These are phyloP conservation scores for Aspergillus melleus DNA, from an alignment of 2,329 filamentous ascomycete species.

Conservation along the genomic window DNA sequence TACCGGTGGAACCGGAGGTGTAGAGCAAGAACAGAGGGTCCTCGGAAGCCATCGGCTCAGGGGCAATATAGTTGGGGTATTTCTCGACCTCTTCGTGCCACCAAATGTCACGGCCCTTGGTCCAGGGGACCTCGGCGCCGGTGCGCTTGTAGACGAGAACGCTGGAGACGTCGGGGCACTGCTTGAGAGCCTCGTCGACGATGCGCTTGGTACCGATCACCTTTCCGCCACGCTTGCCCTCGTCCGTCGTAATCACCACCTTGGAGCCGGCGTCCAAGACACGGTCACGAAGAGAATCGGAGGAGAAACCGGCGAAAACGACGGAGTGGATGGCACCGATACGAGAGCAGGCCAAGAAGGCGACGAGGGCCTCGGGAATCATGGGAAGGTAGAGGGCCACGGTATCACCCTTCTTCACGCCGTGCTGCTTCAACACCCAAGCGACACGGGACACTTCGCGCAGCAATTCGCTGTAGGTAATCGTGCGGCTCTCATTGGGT, in stretches of 20 bases:
- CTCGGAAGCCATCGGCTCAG: conserved; percentile 86
- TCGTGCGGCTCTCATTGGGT: conserved; percentile 76
- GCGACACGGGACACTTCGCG: conserved; percentile 86
- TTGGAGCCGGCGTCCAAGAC: conserved; percentile 87
- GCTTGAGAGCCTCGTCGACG: conserved; percentile 94
- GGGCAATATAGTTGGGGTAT: conserved; percentile 88
- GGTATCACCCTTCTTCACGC: conserved; percentile 94
- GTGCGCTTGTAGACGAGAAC: conserved; percentile 95
- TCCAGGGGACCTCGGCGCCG: conserved; percentile 89
- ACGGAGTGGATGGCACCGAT: conserved; percentile 97
- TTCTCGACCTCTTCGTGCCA: conserved; percentile 99
- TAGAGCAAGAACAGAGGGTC: conserved; percentile 97
- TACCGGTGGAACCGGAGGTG: conserved; percentile 95
- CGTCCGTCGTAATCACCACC: conserved; percentile 94
- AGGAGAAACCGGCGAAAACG: conserved; percentile 95
- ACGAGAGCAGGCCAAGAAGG: conserved; percentile 85
- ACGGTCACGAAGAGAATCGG: conserved; percentile 92
- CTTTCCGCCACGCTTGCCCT: conserved; percentile 97
- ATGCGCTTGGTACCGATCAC: conserved; percentile 98
- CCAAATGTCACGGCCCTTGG: conserved; percentile 85
- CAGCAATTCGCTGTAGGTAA: conserved; percentile 91
- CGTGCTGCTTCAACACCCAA: conserved; percentile 89
- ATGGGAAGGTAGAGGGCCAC: conserved; percentile 97
- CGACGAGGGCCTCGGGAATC: conserved; percentile 93
- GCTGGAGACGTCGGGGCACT: conserved; percentile 83